These are phyloP conservation scores for Acer saccharum DNA, from an alignment of 345 rosid species.

Conservation along the genomic window DNA sequence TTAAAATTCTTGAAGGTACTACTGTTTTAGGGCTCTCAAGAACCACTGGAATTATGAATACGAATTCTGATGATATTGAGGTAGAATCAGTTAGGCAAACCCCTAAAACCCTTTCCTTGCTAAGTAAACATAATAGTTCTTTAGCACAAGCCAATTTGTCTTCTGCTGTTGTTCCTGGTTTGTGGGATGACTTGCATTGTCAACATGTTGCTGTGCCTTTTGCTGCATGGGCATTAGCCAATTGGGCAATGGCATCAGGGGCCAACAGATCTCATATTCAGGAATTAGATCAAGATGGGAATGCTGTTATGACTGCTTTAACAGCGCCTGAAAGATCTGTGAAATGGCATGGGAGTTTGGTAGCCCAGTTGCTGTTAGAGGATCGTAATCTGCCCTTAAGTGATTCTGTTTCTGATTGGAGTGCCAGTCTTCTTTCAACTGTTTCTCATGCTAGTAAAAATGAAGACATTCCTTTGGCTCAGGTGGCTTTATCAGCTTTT, in stretches of 20 bases:
- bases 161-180: conserved; percentile 90
- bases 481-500: conserved; percentile 84
- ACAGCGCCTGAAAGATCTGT: conserved; percentile 98
- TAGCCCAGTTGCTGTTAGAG: conserved; percentile 82
- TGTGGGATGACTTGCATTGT: conserved; percentile 98
- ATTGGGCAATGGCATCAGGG: conserved; percentile 97
- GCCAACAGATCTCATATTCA: conserved; percentile 79
- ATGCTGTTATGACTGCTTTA: conserved; percentile 86
- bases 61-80: conserved; percentile 36
- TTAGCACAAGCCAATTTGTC: conserved; percentile 57
- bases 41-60: conserved; percentile 49
- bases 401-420: conserved; percentile 91
- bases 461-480: conserved; percentile 82
- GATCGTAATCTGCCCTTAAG: conserved; percentile 78
- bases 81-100: conserved; percentile 30
- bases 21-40: conserved; percentile 84
- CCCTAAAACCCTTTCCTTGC: conserved; percentile 48
- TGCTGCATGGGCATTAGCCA: conserved; percentile 98
- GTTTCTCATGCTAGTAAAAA: conserved; percentile 74
- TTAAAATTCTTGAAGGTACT: conserved; percentile 92
- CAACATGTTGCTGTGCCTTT: conserved; percentile 99
- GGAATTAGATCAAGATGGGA: conserved; percentile 87
- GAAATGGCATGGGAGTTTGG: conserved; percentile 98
- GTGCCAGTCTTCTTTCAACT: conserved; percentile 84
- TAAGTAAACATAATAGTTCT: conserved; percentile 58